A percentile compares a stretch with the other conserved stretches of the same genome.
phyloP scores from a whole-genome alignment of 2,329 filamentous ascomycete genomes.

The Teratosphaeria pseudoeucalypti region DNA sequence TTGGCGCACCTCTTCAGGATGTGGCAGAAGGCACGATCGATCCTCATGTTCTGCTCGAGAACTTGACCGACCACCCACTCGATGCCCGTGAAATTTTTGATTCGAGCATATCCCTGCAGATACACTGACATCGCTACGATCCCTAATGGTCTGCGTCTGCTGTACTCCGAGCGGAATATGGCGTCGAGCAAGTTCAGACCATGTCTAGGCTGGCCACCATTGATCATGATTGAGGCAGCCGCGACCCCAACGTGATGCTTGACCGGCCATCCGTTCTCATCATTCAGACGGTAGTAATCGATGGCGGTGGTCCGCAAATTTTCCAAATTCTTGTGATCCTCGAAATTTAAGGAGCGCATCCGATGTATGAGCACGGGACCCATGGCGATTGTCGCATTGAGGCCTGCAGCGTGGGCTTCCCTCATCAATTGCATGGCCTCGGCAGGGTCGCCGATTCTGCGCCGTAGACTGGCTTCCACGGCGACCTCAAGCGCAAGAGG shows the following conservation, averaged over 20 bases:
- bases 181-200: constrained; percentile 21
- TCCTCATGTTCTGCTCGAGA: constrained; percentile 16
- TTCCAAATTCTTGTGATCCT: constrained; percentile 7
- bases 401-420: constrained; percentile 19
- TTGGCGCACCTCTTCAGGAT: constrained; percentile 1
- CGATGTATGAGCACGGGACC: constrained; percentile 19
- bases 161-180: constrained; percentile 17
- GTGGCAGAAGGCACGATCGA: constrained; percentile 18
- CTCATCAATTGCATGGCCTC: constrained; percentile 14
- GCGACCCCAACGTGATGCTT: constrained; percentile 10
- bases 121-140: constrained; percentile 24
- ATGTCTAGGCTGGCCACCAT: constrained; percentile 11
- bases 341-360: constrained; percentile 8
- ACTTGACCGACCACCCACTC: constrained; percentile 20
- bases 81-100: constrained; percentile 13
- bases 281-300: constrained; percentile 23
- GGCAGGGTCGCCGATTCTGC: constrained; percentile 9
- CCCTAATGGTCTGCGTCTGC: constrained; percentile 13
- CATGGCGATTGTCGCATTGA: constrained; percentile 19
- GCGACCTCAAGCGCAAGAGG: constrained; percentile 19
- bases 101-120: constrained; percentile 19
- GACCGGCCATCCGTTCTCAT: constrained; percentile 14
- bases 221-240: constrained; percentile 22
- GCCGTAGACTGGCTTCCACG: constrained; percentile 19
- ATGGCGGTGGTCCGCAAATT: constrained; percentile 13